These are phyloP conservation scores for Alternaria alternata DNA, from an alignment of 2,329 filamentous ascomycete species.

Conservation along the genomic window DNA sequence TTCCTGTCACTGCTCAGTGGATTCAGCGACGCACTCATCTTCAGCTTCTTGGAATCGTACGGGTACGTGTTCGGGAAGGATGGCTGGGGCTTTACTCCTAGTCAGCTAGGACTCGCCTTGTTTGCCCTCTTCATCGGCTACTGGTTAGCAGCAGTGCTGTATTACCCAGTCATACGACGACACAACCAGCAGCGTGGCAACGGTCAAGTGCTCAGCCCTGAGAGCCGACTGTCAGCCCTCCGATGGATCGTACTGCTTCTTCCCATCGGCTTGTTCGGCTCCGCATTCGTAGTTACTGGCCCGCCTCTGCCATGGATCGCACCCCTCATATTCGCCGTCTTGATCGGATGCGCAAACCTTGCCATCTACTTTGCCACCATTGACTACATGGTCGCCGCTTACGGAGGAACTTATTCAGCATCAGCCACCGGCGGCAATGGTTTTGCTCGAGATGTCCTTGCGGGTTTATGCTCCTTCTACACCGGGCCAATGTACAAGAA, in stretches of 20 bases:
- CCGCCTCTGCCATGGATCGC: constrained; percentile 72
- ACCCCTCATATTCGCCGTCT: constrained; percentile 55
- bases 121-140: constrained; percentile 71
- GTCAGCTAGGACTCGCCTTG: constrained; percentile 65
- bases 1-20: constrained; percentile 75
- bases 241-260: constrained; percentile 68
- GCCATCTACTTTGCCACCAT: constrained; percentile 79
- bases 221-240: constrained; percentile 71
- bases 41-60: constrained; percentile 79
- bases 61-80: constrained; percentile 68
- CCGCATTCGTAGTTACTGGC: constrained; percentile 65
- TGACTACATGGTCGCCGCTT: constrained; percentile 79
- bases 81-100: constrained; percentile 66
- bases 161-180: constrained; percentile 59
- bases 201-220: constrained; percentile 63
- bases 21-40: constrained; percentile 79
- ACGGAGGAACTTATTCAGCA: constrained; percentile 72
- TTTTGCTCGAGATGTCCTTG: constrained; percentile 76
- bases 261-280: constrained; percentile 73
- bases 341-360: constrained; percentile 74
- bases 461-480: constrained; percentile 71
- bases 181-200: constrained; percentile 58
- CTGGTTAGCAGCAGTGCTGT: constrained; percentile 66
- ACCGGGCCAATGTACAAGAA: constrained; percentile 50
- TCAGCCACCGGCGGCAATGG: constrained; percentile 81